A percentile compares a stretch with the other conserved stretches of the same genome.
These are phyloP conservation scores for Schwanniomyces pseudopolymorphus DNA, from an alignment of 805 yeast genomes.

Conservation along the genomic window DNA sequence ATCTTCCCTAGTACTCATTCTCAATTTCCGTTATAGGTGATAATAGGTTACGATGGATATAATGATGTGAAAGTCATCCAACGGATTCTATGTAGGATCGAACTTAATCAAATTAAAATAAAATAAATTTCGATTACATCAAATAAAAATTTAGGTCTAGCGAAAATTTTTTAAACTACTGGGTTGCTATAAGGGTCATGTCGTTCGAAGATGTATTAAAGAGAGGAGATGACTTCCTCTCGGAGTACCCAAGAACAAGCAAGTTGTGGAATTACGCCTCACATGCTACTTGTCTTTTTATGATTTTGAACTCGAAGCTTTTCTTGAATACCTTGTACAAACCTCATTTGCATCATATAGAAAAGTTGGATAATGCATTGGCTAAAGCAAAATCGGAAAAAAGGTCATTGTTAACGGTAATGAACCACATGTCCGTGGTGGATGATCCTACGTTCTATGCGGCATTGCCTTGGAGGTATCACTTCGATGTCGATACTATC, in stretches of 20 bases:
- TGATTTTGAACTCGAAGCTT: conserved; percentile 64
- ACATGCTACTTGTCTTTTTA: conserved; percentile 63
- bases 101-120: not conserved
- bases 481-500: conserved; percentile 59
- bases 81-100: not conserved
- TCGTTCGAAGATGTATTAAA: conserved; percentile 65
- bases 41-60: too few relatives aligned
- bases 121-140: not conserved
- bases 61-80: too few relatives aligned
- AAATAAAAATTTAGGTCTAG: not conserved
- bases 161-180: not conserved
- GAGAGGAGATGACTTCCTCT: conserved; percentile 71
- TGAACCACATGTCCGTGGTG: conserved; percentile 90
- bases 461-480: conserved; percentile 70
- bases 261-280: conserved; percentile 67
- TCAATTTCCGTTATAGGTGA: not conserved
- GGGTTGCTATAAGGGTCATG: conserved; percentile 37
- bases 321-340: conserved; percentile 62
- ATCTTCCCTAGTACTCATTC: not conserved
- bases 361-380: conserved; percentile 63
- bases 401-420: conserved; percentile 76
- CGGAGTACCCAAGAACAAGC: conserved; percentile 58
- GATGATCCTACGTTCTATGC: conserved; percentile 95
- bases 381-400: conserved; percentile 63
- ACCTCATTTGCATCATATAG: conserved; percentile 60